Evolutionary conservation across 2,329 filamentous ascomycete genomes (phyloP).

Genomic region (Ophiostoma sp.): DNA sequence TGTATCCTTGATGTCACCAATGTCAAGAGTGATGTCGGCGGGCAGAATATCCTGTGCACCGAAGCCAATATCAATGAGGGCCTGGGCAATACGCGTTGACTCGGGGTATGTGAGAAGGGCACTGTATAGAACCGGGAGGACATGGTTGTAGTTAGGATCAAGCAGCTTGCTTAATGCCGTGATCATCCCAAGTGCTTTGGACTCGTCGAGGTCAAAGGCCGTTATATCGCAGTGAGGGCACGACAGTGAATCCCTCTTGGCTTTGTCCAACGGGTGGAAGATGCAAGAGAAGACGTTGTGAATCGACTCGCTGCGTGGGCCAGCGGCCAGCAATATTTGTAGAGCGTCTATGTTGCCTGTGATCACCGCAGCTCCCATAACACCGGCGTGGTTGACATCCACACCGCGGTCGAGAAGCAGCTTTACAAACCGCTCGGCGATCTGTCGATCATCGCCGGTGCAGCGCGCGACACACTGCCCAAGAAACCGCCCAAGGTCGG

Average conservation of each 20-base stretch:
- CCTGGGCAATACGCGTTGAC: not conserved
- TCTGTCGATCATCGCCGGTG: not conserved
- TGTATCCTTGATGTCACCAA: not conserved
- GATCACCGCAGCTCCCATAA: not conserved
- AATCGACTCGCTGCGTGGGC: not conserved
- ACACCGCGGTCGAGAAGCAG: not conserved
- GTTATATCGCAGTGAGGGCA: too few species aligned
- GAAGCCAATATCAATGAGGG: not conserved
- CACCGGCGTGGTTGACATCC: not conserved
- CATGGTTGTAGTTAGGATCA: not conserved
- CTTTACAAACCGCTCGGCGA: not conserved
- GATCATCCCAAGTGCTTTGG: not conserved
- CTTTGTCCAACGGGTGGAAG: not conserved
- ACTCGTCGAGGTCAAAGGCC: not conserved
- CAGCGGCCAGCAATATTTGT: not conserved
- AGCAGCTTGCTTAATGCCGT: not conserved
- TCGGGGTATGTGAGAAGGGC: not conserved
- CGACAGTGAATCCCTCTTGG: too few species aligned
- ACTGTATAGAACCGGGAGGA: not conserved
- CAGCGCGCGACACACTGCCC: not conserved
- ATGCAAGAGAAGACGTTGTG: not conserved
- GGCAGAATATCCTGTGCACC: not conserved
- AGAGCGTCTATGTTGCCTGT: not conserved
- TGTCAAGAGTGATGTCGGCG: not conserved
- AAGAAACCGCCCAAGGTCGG: not conserved